phyloP scores from a whole-genome alignment of 331 rosid species.

The Cydonia oblonga region DNA sequence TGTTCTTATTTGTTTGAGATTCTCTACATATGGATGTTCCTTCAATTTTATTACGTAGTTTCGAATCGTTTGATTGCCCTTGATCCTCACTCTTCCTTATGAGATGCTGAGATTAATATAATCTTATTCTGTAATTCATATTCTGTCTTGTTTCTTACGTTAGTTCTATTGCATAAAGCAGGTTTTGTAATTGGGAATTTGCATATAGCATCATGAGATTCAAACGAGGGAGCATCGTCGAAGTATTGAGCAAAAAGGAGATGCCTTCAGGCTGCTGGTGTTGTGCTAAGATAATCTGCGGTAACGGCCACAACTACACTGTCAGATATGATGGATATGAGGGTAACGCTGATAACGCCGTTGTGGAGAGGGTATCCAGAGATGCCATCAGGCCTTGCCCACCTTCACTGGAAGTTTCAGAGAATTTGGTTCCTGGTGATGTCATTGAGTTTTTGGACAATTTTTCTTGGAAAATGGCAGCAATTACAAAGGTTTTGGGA shows the following conservation, averaged over 20 bases:
- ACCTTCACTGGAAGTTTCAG: constrained; percentile 35
- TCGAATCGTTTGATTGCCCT: background rate
- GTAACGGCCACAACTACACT: constrained; percentile 55
- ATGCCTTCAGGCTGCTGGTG: constrained; percentile 79
- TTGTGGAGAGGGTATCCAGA: constrained; percentile 52
- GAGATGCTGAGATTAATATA: background rate
- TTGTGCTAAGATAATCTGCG: constrained; percentile 65
- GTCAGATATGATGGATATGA: constrained; percentile 56
- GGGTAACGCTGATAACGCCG: constrained; percentile 19
- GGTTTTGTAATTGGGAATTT: constrained; percentile 19
- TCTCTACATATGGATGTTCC: too few species aligned
- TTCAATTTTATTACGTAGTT: too few species aligned
- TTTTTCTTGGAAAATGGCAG: constrained; percentile 80
- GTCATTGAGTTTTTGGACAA: constrained; percentile 66
- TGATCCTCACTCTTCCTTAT: constrained; percentile 1
- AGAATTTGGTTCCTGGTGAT: constrained; percentile 64
- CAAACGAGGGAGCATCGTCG: constrained; percentile 74
- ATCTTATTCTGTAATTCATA: background rate
- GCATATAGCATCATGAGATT: constrained; percentile 45
- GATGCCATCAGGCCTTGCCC: constrained; percentile 75
- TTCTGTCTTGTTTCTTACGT: constrained; percentile 17
- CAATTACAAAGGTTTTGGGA: constrained; percentile 58
- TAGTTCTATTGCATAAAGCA: constrained; percentile 9
- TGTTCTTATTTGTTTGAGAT: background rate
- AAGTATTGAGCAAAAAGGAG: constrained; percentile 65